These are phyloP conservation scores for Scedosporium minutisporum DNA, from an alignment of 2,329 filamentous ascomycete genomes.

Conservation along the genomic window DNA sequence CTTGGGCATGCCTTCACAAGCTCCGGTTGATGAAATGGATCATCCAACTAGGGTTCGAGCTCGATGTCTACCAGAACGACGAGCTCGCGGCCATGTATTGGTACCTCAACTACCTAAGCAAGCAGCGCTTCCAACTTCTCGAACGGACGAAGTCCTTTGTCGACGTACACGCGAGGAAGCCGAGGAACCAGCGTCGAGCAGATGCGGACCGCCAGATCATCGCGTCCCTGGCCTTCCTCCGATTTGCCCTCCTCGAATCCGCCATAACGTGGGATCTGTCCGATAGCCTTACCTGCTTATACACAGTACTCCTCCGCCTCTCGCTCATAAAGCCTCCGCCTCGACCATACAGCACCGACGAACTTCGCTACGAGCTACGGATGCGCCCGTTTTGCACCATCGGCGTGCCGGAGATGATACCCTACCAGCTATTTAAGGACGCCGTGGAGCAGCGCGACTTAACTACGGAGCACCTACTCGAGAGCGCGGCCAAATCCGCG, in stretches of 20 bases:
- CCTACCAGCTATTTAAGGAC: conserved; percentile 48
- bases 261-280: conserved; percentile 51
- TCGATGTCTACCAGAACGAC: conserved; percentile 78
- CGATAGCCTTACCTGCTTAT: conserved; percentile 50
- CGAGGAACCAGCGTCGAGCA: conserved; percentile 12
- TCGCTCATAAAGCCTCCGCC: conserved; percentile 38
- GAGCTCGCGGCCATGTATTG: conserved; percentile 87
- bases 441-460: conserved; percentile 31
- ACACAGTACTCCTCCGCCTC: conserved; percentile 54
- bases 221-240: conserved; percentile 43
- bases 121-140: conserved; percentile 57
- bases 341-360: conserved; percentile 57
- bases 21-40: conserved; percentile 80
- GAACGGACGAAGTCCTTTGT: conserved; percentile 65
- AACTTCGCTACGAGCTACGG: conserved; percentile 68
- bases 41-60: conserved; percentile 86
- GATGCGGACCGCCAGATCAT: not conserved
- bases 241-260: conserved; percentile 54
- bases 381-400: conserved; percentile 75
- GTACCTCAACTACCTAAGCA: conserved; percentile 68
- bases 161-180: conserved; percentile 14
- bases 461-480: conserved; percentile 29
- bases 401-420: conserved; percentile 56
- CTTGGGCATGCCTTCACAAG: conserved; percentile 87
- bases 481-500: conserved; percentile 35